Evolutionary conservation across 2,329 filamentous ascomycete species (phyloP).

Genomic region (Orbilia ellipsospora): DNA sequence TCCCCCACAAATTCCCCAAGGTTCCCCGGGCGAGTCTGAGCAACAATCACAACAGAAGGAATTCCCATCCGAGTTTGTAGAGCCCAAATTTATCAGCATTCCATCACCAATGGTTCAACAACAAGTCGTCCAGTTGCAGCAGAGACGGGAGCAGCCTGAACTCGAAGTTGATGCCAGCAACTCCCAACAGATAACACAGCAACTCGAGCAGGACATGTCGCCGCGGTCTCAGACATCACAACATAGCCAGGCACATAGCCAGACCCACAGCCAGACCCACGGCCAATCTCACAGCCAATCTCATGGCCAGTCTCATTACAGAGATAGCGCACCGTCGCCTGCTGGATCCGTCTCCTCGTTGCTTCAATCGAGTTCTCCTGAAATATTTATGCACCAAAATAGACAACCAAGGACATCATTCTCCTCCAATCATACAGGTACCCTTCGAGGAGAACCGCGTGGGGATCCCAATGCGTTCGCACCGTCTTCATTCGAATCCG

Average conservation of each 20-base stretch:
- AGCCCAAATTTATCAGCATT: conserved; percentile 54
- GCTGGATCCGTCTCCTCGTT: conserved; percentile 54
- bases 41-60: conserved; percentile 30
- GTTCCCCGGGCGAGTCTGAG: neutral
- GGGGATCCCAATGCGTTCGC: conserved; percentile 51
- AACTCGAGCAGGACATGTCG: conserved; percentile 52
- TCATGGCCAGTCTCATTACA: conserved; percentile 39
- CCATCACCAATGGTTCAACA: conserved; percentile 55
- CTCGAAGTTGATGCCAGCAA: conserved; percentile 40
- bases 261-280: conserved; percentile 23
- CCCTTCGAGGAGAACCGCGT: conserved; percentile 31
- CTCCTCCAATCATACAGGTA: conserved; percentile 44
- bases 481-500: conserved; percentile 50
- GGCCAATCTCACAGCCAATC: conserved; percentile 41
- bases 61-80: conserved; percentile 48
- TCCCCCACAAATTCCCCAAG: conserved; percentile 14
- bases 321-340: conserved; percentile 45
- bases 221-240: conserved; percentile 50
- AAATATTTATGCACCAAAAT: conserved; percentile 55
- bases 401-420: conserved; percentile 48
- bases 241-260: conserved; percentile 31
- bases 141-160: conserved; percentile 48
- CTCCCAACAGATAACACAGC: conserved; percentile 35
- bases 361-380: conserved; percentile 50
- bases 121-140: conserved; percentile 52